Evolutionary conservation across 2,329 filamentous ascomycete species (phyloP).

Genomic region (Chaetothyriales sp.): DNA sequence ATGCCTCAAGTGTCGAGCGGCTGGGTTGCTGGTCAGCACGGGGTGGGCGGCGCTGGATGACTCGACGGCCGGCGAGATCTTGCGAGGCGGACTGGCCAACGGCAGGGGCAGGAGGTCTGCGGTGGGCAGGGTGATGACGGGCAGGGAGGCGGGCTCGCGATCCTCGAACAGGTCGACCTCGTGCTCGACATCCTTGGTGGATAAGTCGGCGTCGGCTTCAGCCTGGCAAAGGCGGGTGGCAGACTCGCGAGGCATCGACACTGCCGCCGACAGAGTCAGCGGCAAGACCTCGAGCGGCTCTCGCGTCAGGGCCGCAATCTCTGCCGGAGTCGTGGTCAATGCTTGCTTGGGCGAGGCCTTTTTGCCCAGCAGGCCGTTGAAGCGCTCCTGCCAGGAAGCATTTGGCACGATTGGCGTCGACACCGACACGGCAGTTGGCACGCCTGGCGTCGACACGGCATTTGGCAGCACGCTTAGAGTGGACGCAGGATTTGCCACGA

Average conservation of each 20-base stretch:
- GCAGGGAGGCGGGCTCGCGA: slow-evolving; percentile 66
- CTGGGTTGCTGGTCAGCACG: slow-evolving; percentile 9
- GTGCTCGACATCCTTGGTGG: slow-evolving; percentile 58
- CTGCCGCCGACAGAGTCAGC: slow-evolving; percentile 9
- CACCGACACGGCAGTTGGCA: too few relatives aligned
- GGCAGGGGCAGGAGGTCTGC: slow-evolving; percentile 2
- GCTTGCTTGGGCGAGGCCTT: slow-evolving; percentile 30
- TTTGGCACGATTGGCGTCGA: slow-evolving; percentile 33
- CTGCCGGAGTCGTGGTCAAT: neutral
- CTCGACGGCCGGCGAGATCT: slow-evolving; percentile 4
- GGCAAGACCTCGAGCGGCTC: slow-evolving; percentile 45
- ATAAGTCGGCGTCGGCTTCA: slow-evolving; percentile 22
- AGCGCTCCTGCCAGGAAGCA: slow-evolving; percentile 36
- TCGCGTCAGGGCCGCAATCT: slow-evolving; percentile 53
- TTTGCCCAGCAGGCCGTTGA: slow-evolving; percentile 66
- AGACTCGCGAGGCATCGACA: slow-evolving; percentile 9
- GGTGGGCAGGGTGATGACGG: slow-evolving; percentile 51
- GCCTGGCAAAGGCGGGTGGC: slow-evolving; percentile 2
- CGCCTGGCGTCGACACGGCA: too few relatives aligned
- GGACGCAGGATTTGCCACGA: slow-evolving; percentile 35
- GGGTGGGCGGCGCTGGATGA: slow-evolving; percentile 1
- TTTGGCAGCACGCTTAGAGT: too few relatives aligned
- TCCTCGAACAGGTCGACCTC: slow-evolving; percentile 72
- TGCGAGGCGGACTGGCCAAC: neutral
- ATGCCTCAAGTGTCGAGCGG: slow-evolving; percentile 7